Evolutionary conservation across 2,329 filamentous ascomycete species (phyloP).

Genomic region (Aspergillus versicolor): DNA sequence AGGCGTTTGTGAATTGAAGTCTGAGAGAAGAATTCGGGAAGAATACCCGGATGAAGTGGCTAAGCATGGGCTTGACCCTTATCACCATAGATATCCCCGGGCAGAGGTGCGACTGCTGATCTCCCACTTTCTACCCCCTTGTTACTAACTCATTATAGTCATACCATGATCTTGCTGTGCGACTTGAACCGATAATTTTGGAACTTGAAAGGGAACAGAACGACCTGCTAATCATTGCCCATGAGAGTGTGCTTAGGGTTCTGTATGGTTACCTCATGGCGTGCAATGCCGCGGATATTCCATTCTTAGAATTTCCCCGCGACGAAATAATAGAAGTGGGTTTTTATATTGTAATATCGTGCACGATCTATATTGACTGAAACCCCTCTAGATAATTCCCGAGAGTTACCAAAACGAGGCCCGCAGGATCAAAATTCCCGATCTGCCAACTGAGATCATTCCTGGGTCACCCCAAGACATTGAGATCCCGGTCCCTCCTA

Average conservation of each 20-base stretch:
- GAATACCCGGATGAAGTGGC: conserved; percentile 87
- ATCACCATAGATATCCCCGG: conserved; percentile 92
- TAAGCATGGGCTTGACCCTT: conserved; percentile 92
- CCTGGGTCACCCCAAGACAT: conserved; percentile 79
- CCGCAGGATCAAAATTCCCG: conserved; percentile 82
- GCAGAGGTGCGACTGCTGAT: conserved; percentile 66
- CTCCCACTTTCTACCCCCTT: not conserved
- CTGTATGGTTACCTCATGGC: conserved; percentile 98
- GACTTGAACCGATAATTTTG: conserved; percentile 94
- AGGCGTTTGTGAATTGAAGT: conserved; percentile 91
- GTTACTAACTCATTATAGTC: conserved; percentile 57
- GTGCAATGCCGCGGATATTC: conserved; percentile 92
- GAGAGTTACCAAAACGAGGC: conserved; percentile 97
- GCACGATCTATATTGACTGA: conserved; percentile 12
- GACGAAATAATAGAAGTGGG: conserved; percentile 91
- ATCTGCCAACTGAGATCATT: conserved; percentile 63
- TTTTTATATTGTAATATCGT: not conserved
- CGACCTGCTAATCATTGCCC: conserved; percentile 95
- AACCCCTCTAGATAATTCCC: conserved; percentile 71
- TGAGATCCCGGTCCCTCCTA: conserved; percentile 70
- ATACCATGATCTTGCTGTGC: conserved; percentile 97
- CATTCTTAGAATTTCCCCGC: conserved; percentile 86
- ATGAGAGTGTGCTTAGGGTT: conserved; percentile 95
- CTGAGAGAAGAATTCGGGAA: conserved; percentile 74
- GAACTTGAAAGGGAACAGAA: conserved; percentile 96